phyloP scores from a whole-genome alignment of 306 rosid genomes.

The Vigna trinervia region DNA sequence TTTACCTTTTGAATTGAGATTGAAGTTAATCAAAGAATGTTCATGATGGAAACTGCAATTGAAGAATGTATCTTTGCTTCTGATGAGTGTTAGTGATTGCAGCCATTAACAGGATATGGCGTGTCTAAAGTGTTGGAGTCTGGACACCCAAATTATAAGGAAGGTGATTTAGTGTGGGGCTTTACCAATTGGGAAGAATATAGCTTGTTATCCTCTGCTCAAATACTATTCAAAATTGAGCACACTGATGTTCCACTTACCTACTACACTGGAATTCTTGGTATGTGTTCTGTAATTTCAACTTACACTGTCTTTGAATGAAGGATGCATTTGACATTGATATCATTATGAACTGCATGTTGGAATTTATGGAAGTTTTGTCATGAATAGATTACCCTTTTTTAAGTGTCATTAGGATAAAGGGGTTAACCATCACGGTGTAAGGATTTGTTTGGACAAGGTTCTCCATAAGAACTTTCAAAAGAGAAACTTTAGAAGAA shows the following conservation, averaged over 20 bases:
- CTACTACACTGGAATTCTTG: conserved; percentile 51
- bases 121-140: conserved; percentile 50
- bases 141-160: conserved; percentile 39
- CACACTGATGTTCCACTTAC: conserved; percentile 49
- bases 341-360: background rate
- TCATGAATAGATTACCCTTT: background rate
- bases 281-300: conserved; percentile 27
- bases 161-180: conserved; percentile 47
- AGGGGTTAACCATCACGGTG: background rate
- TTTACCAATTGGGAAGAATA: conserved; percentile 50
- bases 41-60: background rate
- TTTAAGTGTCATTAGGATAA: background rate
- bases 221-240: conserved; percentile 47
- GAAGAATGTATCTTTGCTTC: background rate
- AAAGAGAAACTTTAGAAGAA: no score
- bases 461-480: no score
- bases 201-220: conserved; percentile 41
- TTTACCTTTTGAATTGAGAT: background rate
- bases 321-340: background rate
- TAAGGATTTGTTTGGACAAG: no score
- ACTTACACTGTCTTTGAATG: background rate
- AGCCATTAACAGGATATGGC: conserved; percentile 41
- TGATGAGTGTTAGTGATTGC: conserved; percentile 1
- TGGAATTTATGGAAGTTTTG: background rate
- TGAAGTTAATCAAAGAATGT: background rate